Evolutionary conservation across 2,329 filamentous ascomycete species (phyloP), one percentile per base, ranked within the genome.

Genomic region (Madurella mycetomatis): DNA sequence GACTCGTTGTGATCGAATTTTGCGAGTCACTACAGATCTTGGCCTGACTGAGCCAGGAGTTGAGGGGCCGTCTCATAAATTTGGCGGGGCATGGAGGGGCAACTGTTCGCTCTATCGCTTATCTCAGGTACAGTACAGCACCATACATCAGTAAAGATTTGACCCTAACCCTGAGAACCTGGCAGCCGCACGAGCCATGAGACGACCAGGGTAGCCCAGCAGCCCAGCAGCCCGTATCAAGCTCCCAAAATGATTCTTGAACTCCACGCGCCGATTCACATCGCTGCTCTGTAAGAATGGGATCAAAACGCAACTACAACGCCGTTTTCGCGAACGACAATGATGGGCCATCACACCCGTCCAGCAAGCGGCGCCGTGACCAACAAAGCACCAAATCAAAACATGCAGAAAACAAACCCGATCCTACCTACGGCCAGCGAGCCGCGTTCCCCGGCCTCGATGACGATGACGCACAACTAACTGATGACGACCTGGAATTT

Each of bases 341-440:
- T 2, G 62, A 63, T 11, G 59, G 60, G 9, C n/a, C 41, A 5
- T 19, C 46, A 2, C 44, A 52, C 17, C 45, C 59, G 4, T 49
- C 60, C 15, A 60, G 39, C 50, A 67, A 67, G 49, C 62, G 64
- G 9, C 61, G 55, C 0, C 53, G 60, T 47, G 57, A 62, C 49
- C 54, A 63, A 43, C 57, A 51, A 25, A 49, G 41, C n/a, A 48
- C 63, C 37, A 73, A 69, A 62, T 56, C 69, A 53, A 65, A 62
- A 30, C 70, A 74, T 50, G 69, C 75, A 55, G 71, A 74, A 59
- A 72, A 73, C 4, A 70, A 72, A 47, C 76, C 84, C 55, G 80
- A 90, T 66, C 79, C 82, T 9, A 80, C 82, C 2, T 89, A 84
- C 69, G 87, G 87, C 41, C 87, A 90, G 70, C 82, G 84, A 69